These are phyloP conservation scores for Martiniozyma abietophila DNA, from an alignment of 805 yeast genomes.

Conservation along the genomic window DNA sequence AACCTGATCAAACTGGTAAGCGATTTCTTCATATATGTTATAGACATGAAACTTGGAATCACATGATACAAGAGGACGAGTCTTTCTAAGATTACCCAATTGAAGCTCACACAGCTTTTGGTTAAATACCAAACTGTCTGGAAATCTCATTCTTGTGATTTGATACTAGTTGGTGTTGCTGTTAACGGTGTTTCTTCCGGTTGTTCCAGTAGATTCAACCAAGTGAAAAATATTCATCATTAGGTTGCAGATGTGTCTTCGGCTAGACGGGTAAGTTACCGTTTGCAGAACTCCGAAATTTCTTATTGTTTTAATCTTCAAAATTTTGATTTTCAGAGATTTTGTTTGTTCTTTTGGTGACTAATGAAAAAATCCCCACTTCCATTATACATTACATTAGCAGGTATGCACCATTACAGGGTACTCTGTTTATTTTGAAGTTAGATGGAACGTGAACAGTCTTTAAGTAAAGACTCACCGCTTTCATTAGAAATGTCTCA, in stretches of 20 bases:
- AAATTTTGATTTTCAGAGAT: not conserved
- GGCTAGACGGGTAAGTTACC: not conserved
- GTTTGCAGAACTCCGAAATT: no score
- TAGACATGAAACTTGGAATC: constrained; percentile 9
- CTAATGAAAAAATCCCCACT: no score
- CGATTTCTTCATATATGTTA: constrained; percentile 7
- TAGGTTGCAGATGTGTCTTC: no score
- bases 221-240: no score
- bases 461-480: no score
- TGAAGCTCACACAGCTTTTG: constrained; percentile 7
- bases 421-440: no score
- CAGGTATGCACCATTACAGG: no score
- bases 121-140: constrained; percentile 1
- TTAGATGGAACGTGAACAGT: no score
- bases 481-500: no score
- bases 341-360: no score
- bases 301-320: not conserved
- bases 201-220: not conserved
- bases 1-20: constrained; percentile 8
- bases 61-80: constrained; percentile 7
- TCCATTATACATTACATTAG: no score
- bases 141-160: constrained; percentile 8
- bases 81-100: constrained; percentile 7
- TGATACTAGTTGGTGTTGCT: no score
- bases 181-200: not conserved